Base-by-base conservation (phyloP, 164 flowering plant genomes). In the Stephania japonica region DNA sequence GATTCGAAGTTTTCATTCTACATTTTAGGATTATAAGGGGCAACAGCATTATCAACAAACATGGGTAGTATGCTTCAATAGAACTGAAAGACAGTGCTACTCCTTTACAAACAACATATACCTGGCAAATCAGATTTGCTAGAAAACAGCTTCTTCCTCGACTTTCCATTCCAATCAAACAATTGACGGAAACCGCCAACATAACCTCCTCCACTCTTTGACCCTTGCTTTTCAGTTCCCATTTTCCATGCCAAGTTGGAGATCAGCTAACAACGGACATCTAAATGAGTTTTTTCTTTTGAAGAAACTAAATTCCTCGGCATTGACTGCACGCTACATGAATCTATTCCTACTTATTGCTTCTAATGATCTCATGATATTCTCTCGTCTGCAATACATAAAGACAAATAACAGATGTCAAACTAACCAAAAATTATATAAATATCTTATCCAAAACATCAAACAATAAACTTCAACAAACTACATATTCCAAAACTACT, bases 91-190 rank as follows among this genome's bases (percentile, higher is more conserved):
- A 25, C 42, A 0, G 4, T 4, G n/a, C 21, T 27, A 16, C 43
- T 26, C 19, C n/a, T 65, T 21, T 16, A 24, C 66, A n/a, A 65
- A 79, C 23, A 12, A 72, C 72, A 18, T 47, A 24, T 87, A 90
- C 97, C 95, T 76, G 89, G 84, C 67, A 82, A 72, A 75, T 89
- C 91, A 44, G 90, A 84, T 73, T 88, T 91, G 86, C 77, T 83
- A 16, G 96, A 81, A 76, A 89, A 93, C 53, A 95, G 78, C 80
- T 91, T 95, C 85, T 95, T 95, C 72, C 94, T 75, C 42, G 99
- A 91, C 76, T 90, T 92, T 16, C 85, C 85, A 78, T 86, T 91
- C 98, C 99, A 93, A 77, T 95, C 99, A 80, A 95, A 95, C 68
- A 95, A 73, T 79, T 95, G 94, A 71, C 91, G 81, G 69, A 95